Evolutionary conservation across 306 rosid genomes (phyloP).

Genomic region (Delonix regia): DNA sequence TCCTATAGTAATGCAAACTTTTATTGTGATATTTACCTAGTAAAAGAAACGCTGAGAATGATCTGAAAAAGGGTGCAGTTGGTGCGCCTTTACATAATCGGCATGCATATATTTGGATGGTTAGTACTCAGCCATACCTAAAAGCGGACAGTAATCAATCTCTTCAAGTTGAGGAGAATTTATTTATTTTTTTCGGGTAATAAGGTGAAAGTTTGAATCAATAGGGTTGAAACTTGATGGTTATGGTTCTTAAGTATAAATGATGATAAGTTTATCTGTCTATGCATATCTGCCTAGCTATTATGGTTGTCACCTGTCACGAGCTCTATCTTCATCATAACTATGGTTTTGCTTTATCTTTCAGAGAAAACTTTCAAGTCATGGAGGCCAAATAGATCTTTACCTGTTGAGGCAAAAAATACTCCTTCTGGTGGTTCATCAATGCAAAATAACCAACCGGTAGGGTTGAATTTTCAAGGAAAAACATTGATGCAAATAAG

Average conservation of each 20-base stretch:
- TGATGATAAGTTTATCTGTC: slow-evolving; percentile 9
- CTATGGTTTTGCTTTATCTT: slow-evolving; percentile 23
- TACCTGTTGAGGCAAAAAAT: slow-evolving; percentile 40
- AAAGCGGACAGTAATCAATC: background rate
- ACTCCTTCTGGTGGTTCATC: slow-evolving; percentile 35
- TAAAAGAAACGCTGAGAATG: background rate
- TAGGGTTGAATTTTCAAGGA: slow-evolving; percentile 42
- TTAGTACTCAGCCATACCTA: background rate
- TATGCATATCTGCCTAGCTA: background rate
- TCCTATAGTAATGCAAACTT: background rate
- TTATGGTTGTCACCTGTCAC: background rate
- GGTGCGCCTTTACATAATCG: slow-evolving; percentile 3
- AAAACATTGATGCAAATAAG: slow-evolving; percentile 14
- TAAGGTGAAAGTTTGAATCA: background rate
- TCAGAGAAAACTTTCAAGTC: slow-evolving; percentile 66
- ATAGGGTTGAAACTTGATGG: background rate
- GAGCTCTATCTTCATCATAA: slow-evolving; percentile 15
- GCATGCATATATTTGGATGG: background rate
- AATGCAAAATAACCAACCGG: slow-evolving; percentile 55
- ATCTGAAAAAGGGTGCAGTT: slow-evolving; percentile 16
- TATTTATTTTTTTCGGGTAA: background rate
- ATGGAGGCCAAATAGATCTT: slow-evolving; percentile 62
- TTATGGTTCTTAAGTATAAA: background rate
- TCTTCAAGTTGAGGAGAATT: slow-evolving; percentile 3
- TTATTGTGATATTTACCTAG: background rate